phyloP scores from a whole-genome alignment of 441 rosid species.

The Gossypium davidsonii region DNA sequence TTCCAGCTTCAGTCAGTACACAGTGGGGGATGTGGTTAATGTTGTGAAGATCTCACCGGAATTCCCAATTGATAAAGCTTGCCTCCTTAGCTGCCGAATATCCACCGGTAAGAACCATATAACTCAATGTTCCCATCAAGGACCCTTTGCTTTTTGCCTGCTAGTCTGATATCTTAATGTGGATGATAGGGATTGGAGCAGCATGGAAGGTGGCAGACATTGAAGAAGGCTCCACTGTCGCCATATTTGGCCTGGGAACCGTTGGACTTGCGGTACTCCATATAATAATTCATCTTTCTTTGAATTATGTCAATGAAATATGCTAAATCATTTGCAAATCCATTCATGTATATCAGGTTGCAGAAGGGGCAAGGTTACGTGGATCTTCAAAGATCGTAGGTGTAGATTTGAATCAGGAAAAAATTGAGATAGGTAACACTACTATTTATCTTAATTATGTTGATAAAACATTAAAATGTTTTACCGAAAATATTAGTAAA shows the following conservation, averaged over 20 bases:
- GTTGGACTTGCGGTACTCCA: constrained; percentile 41
- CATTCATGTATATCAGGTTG: constrained; percentile 23
- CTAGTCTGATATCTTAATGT: background rate
- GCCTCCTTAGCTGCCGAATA: constrained; percentile 57
- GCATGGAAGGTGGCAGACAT: constrained; percentile 41
- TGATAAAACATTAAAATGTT: background rate
- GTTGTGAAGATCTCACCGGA: constrained; percentile 43
- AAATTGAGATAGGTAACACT: constrained; percentile 32
- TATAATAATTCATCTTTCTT: background rate
- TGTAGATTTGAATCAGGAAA: constrained; percentile 45
- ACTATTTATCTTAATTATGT: background rate
- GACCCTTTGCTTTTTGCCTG: no score
- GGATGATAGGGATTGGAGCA: constrained; percentile 37
- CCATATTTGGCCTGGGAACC: constrained; percentile 46
- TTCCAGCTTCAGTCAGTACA: constrained; percentile 62
- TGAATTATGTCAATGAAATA: background rate
- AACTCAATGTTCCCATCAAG: no score
- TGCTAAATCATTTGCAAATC: background rate
- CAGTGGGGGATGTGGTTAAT: constrained; percentile 51
- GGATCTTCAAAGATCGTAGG: constrained; percentile 49
- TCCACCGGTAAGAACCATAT: constrained; percentile 38
- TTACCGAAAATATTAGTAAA: no score
- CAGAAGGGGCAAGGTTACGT: constrained; percentile 40
- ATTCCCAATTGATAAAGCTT: constrained; percentile 47
- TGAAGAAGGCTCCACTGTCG: constrained; percentile 38